phyloP scores from a whole-genome alignment of 768 basidiomycete genomes.

The Dictyophora rubrovolvata region DNA sequence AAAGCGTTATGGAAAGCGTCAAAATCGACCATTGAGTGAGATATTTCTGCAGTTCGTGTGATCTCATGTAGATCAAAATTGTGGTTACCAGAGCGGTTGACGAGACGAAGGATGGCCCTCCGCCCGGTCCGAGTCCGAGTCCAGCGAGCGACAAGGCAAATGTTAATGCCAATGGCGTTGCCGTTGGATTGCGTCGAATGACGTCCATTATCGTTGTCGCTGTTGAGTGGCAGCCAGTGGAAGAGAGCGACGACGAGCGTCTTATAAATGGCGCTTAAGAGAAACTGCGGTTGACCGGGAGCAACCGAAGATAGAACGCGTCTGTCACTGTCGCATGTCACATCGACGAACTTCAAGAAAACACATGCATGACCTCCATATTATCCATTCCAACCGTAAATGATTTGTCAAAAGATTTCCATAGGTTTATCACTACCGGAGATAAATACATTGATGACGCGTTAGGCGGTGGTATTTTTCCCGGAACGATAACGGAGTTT shows the following conservation, averaged over 20 bases:
- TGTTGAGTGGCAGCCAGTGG: not conserved
- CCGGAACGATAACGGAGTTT: constrained; percentile 80
- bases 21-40: constrained; percentile 15
- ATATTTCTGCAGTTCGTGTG: constrained; percentile 12
- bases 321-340: no score
- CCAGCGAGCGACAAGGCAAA: constrained; percentile 16
- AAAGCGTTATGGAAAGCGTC: constrained; percentile 18
- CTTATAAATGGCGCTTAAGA: no score
- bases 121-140: constrained; percentile 16
- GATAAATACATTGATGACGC: constrained; percentile 56
- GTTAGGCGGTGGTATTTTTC: constrained; percentile 70
- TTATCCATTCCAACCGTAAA: not conserved
- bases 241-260: not conserved
- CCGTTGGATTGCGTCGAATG: constrained; percentile 1
- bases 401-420: not conserved
- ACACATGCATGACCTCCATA: not conserved
- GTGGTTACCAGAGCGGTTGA: constrained; percentile 19
- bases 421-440: constrained; percentile 48
- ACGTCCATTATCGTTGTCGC: constrained; percentile 1
- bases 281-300: no score
- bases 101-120: constrained; percentile 19
- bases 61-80: constrained; percentile 17
- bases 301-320: no score
- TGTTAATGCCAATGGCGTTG: constrained; percentile 5
- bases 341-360: no score